Evolutionary conservation across 2,329 filamentous ascomycete species (phyloP), one percentile per base, ranked within the genome.

Genomic region (Sporothrix humicola): DNA sequence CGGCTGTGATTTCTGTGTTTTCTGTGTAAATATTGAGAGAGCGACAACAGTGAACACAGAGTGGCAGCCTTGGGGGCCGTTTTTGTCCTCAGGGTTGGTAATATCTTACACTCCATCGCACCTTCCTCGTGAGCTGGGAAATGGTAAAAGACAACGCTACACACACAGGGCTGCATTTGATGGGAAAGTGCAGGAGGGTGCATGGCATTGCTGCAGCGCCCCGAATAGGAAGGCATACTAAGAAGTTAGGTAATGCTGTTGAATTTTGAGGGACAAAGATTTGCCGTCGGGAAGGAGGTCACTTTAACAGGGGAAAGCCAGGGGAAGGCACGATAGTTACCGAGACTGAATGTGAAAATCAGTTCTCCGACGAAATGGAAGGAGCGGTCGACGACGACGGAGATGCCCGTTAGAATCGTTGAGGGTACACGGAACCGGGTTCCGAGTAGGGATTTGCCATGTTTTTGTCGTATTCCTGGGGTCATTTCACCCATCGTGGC

Each of bases 201-300:
- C 31, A 37, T 37, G 31, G 31, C 4, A 7, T 37, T 37, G 31
- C 4, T 37, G 31, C 61, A 26, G 20, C 1, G 8, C 10, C 61
- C 42, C 42, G 26, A 66, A 17, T 17, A 26, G 61, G 61, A 66
- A 66, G 42, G 61, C 61, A 26, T 48, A 48, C 61, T 66, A 59
- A 26, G 20, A 66, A 10, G 37, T 37, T 12, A 20, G 37, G 56
- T 20, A 56, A 12, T n/a, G 5, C 31, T 37, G 31, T 37, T 37
- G 4, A 37, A 2, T 37, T 7, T 37, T 7, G 31, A 37, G 31
- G 31, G 31, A 37, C 7, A 5, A 37, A 37, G 31, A 37, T 37
- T 37, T 3, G 31, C 31, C 31, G 31, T 37, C 31, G 31, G 31
- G 31, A 37, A 37, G 31, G 31, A 37, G 7, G 31, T 37, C 31